Conservation (phyloP, 108 stramenopile species). For the Nannochloropsis salina region DNA sequence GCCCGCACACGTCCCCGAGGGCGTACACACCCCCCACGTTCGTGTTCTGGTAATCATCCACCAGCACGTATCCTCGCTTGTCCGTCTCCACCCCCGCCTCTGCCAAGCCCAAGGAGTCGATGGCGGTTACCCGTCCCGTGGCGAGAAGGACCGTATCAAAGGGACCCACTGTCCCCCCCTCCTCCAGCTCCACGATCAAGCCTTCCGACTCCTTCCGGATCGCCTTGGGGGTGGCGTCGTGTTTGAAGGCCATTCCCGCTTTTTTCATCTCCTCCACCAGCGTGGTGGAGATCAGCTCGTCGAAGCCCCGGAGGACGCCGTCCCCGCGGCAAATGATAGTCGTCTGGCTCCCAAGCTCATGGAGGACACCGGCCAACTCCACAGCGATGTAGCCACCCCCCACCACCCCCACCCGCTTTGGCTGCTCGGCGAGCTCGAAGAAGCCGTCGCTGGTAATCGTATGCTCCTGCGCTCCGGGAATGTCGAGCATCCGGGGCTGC, state of each 20-base stretch:
- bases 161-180: slow-evolving; percentile 41
- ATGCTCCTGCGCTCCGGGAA: slow-evolving; percentile 26
- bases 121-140: slow-evolving; percentile 68
- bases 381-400: slow-evolving; percentile 90
- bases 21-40: slow-evolving; percentile 62
- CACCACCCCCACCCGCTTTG: slow-evolving; percentile 69
- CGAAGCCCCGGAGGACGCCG: slow-evolving; percentile 64
- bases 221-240: slow-evolving; percentile 59
- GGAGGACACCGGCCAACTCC: slow-evolving; percentile 78
- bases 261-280: slow-evolving; percentile 66
- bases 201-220: slow-evolving; percentile 53
- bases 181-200: slow-evolving; percentile 37
- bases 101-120: slow-evolving; percentile 59
- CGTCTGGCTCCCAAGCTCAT: slow-evolving; percentile 71
- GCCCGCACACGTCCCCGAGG: slow-evolving; percentile 72
- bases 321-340: slow-evolving; percentile 63
- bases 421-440: slow-evolving; percentile 74
- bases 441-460: slow-evolving; percentile 73
- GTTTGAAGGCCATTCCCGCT: slow-evolving; percentile 61
- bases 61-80: slow-evolving; percentile 60
- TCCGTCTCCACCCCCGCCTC: slow-evolving; percentile 60
- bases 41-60: slow-evolving; percentile 71
- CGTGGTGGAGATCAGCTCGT: slow-evolving; percentile 58
- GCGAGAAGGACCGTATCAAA: slow-evolving; percentile 73
- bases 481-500: slow-evolving; percentile 58